Base-by-base conservation (phyloP, 257 asterid species). In the Anisodus tanguticus region DNA sequence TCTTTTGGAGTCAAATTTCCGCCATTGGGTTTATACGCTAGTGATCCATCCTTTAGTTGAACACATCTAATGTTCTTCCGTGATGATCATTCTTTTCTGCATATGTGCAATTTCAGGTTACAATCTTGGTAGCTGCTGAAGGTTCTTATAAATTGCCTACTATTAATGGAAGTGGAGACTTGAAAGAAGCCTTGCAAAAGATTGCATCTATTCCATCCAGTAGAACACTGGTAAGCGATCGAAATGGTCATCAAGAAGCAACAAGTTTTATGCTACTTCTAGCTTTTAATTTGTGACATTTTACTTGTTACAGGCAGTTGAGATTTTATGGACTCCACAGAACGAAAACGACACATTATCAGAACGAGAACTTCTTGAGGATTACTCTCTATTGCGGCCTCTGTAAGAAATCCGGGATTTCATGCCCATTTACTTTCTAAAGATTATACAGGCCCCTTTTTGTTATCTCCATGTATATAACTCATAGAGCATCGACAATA, bases 261-360 rank as follows among this genome's bases (percentile, higher is more conserved):
- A 81, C 76, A 58, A 58, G 19, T 78, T 67, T 19, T 72, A 10
- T 69, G 5, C n/a, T 70, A 58, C 76, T 82, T 76, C 39, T 59
- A 8, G 26, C 49, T 70, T 69, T 76, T 85, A 54, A 88, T 76
- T 60, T 57, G 51, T 49, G 15, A 49, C 54, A 35, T 62, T 22
- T 82, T 31, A 82, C 35, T 63, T 19, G 26, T 12, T 89, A 82
- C 93, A 95, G 98, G 99, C 98, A 3, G 98, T 95, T 17, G 98
- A 95, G 93, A 95, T 95, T 86, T 87, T 95, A 41, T 95, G 99
- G 99, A 95, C 99, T 8, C 99, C 99, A 22, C 99, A 95, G 84
- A 92, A 91, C 39, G 98, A 95, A 88, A 92, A 90, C 6, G 99
- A 93, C 86, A 84, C 93, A 2, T 86, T 95, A 66, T 92, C 99